Base-by-base conservation (phyloP, 371 early-diverging fungal genomes). In the Syncephalastrum racemosum region DNA sequence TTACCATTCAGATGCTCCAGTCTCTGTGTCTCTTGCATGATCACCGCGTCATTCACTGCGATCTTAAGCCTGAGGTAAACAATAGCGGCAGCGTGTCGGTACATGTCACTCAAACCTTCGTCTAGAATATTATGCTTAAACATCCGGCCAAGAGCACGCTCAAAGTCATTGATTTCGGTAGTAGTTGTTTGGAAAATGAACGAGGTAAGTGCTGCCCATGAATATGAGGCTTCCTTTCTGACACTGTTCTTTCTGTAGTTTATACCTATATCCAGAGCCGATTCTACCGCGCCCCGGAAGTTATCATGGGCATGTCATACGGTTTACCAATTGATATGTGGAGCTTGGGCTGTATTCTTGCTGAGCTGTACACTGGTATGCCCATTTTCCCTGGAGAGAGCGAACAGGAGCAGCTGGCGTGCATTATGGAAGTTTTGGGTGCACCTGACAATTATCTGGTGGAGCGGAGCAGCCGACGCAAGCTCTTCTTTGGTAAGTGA, bases 121-220 rank as follows among this genome's bases (percentile, higher is more conserved):
- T 36, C 39, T 24, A 39, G 83, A 96, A 95, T 64, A 83, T 94
- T 7, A 63, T 94, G 51, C 69, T 95, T 6, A 84, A 84, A 50
- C 82, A 83, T 50, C 86, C 88, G 18, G 79, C 83, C 47, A 87
- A 83, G 50, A 85, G 85, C 51, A 74, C 77, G 24, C 90, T 99
- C 71, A 99, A 99, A 75, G 94, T 99, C 41, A 99, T 99, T 71
- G 99, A 99, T 77, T 97, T 99, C 73, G 99, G 99, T 6, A 93
- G 92, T 63, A 90, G 92, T 63, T 96, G 96, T 62, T 82, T 89
- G 10, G 91, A 93, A 63, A 77, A 80, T 48, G 92, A 96, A 63
- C 83, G 84, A 69, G 73, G 73, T 75, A 67, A 59, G 36, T 2
- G 36, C 10, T 2, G 10, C 36, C 6, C 5, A 8, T 25, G 0